Base-by-base conservation (phyloP, 805 yeast genomes). In the Lipomyces starkeyi region DNA sequence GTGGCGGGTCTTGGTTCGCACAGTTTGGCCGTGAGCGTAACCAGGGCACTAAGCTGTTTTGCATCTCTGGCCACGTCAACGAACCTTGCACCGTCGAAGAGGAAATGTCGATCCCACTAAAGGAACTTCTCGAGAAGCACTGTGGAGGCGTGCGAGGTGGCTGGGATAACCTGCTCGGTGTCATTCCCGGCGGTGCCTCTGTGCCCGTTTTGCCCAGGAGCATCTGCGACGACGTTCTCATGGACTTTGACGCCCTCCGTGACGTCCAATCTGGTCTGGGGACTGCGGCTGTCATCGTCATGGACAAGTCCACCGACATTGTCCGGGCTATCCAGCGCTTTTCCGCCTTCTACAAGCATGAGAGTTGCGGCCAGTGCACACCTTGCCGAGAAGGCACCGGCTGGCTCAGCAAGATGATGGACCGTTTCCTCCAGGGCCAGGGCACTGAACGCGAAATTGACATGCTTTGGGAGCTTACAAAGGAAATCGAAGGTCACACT, bases 321-420 rank as follows among this genome's bases (percentile, higher is more conserved):
- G 87, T 91, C 70, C 85, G 92, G 72, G 95, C 94, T 73, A 91
- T 91, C 78, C 96, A 91, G 80, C 85, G 97, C 80, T 86, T 91
- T 76, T 80, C 94, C 57, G 87, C 90, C 57, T 91, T 91, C 80
- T 91, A 91, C 83, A 90, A 89, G 83, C 97, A 91, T 81, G 97
- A 91, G 83, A 89, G 95, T 7, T 91, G 97, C 82, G 97, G 97
- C 68, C 97, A 91, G 82, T 91, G 97, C 83, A 91, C 97, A 3
- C 97, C 97, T 67, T 91, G 97, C 82, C 87, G 97, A 79, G 97
- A 91, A 81, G 97, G 97, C 67, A 91, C 97, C 57, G 89, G 96
- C 25, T 91, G 94, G 90, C 82, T 91, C 74, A 83, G 84, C 68
- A 89, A 87, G 80, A 88, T 91, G 86, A 91, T 91, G 97, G 89